Evolutionary conservation across 768 basidiomycete genomes (phyloP), one percentile per base, ranked within the genome.

Genomic region (Tricholoma flavovirens): DNA sequence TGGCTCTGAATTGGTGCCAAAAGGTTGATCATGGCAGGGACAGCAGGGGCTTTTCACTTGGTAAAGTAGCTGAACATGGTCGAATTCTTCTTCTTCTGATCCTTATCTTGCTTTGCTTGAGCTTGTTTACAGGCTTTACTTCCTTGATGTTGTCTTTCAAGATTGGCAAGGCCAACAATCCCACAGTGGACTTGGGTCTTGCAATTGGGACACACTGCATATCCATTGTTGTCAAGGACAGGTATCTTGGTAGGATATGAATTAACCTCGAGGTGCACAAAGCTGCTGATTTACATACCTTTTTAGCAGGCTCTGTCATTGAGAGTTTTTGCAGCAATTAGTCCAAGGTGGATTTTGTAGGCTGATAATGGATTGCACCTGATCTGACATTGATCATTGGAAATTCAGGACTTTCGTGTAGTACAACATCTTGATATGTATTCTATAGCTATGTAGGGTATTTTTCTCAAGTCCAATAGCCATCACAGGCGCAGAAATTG

Each of bases 31-130:
- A n/a, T 48, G 22, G 29, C 10, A 24, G 45, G 45, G 5, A 48
- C 45, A 24, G 21, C 6, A n/a, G 45, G 22, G 22, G 29, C 17
- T 48, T 29, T 48, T 48, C 29, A 15, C 29, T 48, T 38, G 36
- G 36, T 48, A 22, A 48, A 48, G 48, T 58, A 64, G 29, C n/a
- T 51, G 35, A 61, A 52, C 22, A 62, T 30, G 14, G 59, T 57
- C n/a, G 12, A 30, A 46, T 59, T 54, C 38, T 26, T 26, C 33
- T 26, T 2, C 2, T 26, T 26, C 24, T 26, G 24, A 26, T 26
- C 5, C 24, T 26, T 26, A 26, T 26, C 24, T 26, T 2, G 24
- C 24, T 26, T 26, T 26, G 24, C 24, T 26, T 26, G 24, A 26
- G 24, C 24, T 14, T 35, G 4, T 14, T 14, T 35, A 14, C 33